Base-by-base conservation (phyloP, 2,329 filamentous ascomycete genomes). In the Talaromyces marneffei region DNA sequence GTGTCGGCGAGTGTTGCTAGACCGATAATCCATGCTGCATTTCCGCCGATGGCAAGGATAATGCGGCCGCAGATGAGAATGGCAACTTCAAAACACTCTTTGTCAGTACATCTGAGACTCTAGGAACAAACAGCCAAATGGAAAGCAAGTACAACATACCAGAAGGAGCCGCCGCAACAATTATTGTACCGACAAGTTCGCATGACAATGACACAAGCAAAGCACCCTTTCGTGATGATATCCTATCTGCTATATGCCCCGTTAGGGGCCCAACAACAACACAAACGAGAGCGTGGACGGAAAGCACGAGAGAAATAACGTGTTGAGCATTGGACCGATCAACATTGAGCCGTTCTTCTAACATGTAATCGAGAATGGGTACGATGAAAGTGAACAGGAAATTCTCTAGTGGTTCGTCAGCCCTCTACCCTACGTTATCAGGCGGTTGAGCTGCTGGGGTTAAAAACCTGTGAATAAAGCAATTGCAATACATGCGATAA, bases 21-120 rank as follows among this genome's bases (percentile, higher is more conserved):
- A 8, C 71, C 71, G 29, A 74, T 65, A 6, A 72, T 70, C 72
- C 72, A 75, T n/a, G 68, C 64, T 5, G 63, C 68, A 2, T 68
- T 66, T 7, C 71, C 70, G 4, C 68, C 66, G 10, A 72, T 61
- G 2, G 66, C 66, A 54, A 75, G 73, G 10, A 75, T 18, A 48
- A 71, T 56, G 4, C 72, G 67, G 12, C 72, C 72, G 7, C 67
- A 6, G 33, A 70, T 65, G 35, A 71, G 65, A 6, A 61, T 58
- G 60, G 62, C 64, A 4, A 70, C 69, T 69, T 18, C 4, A 39
- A n/a, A 20, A 7, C 25, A 18, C 2, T 53, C 9, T 29, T 46
- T 18, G 33, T 35, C 40, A 58, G 55, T 37, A 29, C 8, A 12
- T 8, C 3, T n/a, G 5, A 33, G 18, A 23, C 4, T 1, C 18